phyloP scores from a whole-genome alignment of 2,329 filamentous ascomycete genomes.

The Colletotrichum brevisporum region DNA sequence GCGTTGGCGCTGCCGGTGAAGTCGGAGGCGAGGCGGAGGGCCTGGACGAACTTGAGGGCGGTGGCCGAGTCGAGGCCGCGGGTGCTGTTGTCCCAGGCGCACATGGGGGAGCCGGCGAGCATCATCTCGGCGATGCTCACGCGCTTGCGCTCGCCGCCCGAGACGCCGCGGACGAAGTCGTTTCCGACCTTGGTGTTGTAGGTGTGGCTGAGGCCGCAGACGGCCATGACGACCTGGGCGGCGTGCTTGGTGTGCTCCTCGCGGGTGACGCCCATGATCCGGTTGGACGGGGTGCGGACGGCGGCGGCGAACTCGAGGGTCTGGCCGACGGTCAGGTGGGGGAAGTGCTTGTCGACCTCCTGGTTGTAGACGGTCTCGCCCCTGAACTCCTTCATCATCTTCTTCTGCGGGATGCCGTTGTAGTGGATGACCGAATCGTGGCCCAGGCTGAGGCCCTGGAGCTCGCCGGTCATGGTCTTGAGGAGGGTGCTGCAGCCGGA shows the following conservation, averaged over 20 bases:
- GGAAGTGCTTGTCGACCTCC: constrained; percentile 82
- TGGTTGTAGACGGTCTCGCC: constrained; percentile 82
- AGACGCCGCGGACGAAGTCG: constrained; percentile 79
- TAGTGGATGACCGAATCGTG: constrained; percentile 70
- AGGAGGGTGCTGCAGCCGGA: constrained; percentile 76
- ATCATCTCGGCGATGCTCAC: constrained; percentile 87
- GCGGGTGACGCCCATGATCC: constrained; percentile 73
- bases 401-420: constrained; percentile 68
- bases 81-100: constrained; percentile 80
- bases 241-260: constrained; percentile 73
- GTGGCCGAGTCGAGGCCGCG: constrained; percentile 81
- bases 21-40: constrained; percentile 75
- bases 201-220: constrained; percentile 81
- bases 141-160: constrained; percentile 81
- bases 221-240: constrained; percentile 76
- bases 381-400: constrained; percentile 72
- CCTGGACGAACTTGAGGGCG: constrained; percentile 80
- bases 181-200: constrained; percentile 82
- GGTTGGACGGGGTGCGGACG: constrained; percentile 75
- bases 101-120: constrained; percentile 70
- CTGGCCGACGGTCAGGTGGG: constrained; percentile 81
- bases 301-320: constrained; percentile 81
- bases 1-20: constrained; percentile 73
- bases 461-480: constrained; percentile 73
- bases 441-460: constrained; percentile 69